These are phyloP conservation scores for Cordyceps farinosa DNA, from an alignment of 2,329 filamentous ascomycete species.

Conservation along the genomic window DNA sequence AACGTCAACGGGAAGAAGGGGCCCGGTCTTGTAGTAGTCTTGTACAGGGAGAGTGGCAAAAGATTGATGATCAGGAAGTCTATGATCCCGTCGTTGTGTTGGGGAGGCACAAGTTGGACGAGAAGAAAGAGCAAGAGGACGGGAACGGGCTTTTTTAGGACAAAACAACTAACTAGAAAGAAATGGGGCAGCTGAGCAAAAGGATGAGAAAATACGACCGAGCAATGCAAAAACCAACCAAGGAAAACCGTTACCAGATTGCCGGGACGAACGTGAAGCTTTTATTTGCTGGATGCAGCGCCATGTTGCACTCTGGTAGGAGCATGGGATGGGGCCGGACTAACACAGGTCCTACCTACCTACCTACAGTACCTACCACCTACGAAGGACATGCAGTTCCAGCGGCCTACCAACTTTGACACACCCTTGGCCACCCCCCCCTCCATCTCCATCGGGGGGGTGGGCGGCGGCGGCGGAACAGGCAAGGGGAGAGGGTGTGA, in stretches of 20 bases:
- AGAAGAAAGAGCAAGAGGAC: slow-evolving; percentile 3
- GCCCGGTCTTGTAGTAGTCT: not conserved
- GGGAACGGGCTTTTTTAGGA: slow-evolving; percentile 11
- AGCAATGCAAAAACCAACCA: slow-evolving; percentile 13
- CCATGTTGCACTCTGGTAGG: slow-evolving; percentile 17
- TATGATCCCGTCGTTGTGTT: not conserved
- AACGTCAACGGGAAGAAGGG: not conserved
- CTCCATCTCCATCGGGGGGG: not conserved
- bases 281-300: slow-evolving; percentile 16
- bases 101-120: slow-evolving; percentile 5
- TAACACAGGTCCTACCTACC: slow-evolving; percentile 2
- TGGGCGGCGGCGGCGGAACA: not conserved
- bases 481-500: slow-evolving; percentile 4
- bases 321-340: slow-evolving; percentile 14
- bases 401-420: not conserved
- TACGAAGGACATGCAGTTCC: not conserved
- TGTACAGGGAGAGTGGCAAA: not conserved
- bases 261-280: slow-evolving; percentile 16
- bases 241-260: slow-evolving; percentile 19
- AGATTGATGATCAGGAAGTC: not conserved
- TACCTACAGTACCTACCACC: not conserved
- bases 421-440: not conserved
- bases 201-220: slow-evolving; percentile 17
- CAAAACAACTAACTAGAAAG: slow-evolving; percentile 12
- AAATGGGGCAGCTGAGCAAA: slow-evolving; percentile 17